Base-by-base conservation (phyloP, 192 early-diverging fungal genomes). In the Spizellomyces punctatus region DNA sequence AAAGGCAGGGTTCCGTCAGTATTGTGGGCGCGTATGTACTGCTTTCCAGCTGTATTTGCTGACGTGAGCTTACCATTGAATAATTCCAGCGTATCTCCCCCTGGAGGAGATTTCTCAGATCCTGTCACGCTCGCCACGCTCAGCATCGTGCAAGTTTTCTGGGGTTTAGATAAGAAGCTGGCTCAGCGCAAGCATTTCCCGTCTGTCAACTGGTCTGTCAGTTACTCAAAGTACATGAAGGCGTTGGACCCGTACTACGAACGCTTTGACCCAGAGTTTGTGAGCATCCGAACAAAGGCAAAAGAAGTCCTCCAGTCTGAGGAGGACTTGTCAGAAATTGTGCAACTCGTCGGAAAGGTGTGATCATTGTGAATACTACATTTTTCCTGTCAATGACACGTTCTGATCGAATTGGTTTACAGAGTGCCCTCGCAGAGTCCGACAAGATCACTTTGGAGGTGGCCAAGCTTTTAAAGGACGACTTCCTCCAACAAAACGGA, bases 111-210 rank as follows among this genome's bases (percentile, higher is more conserved):
- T 81, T 98, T 97, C 80, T 95, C 97, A 58, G 98, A 99, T 83
- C 96, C 98, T 41, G 98, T 99, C 21, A 99, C 98, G 16, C 83
- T 92, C 22, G 91, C 98, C 12, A 99, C 98, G 3, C 85, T 99
- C 59, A 88, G 95, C 84, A 99, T 99, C 83, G 98, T 99, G 4
- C 98, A 99, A 80, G 98, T 99, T 58, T 99, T 99, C 89, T 99
- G 98, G 98, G 98, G 96, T 78, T 79, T 99, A 67, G 98, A 99
- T 85, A 99, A 99, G 89, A 99, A 99, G 85, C 85, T 99, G 46
- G 98, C 98, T 7, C 98, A 99, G 82, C 91, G 98, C 76, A 99
- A 99, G 87, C 98, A 99, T 84, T 99, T 99, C 89, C 98, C 98
- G 4, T 98, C 96, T 14, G 95, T 99, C 74, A 98, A 99, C 86